Percentiles rank a stretch among this genome's conserved stretches.
Evolutionary conservation across 1,139 yeast genomes (phyloP).

Genomic region (Protomyces lactucae-debilis): DNA sequence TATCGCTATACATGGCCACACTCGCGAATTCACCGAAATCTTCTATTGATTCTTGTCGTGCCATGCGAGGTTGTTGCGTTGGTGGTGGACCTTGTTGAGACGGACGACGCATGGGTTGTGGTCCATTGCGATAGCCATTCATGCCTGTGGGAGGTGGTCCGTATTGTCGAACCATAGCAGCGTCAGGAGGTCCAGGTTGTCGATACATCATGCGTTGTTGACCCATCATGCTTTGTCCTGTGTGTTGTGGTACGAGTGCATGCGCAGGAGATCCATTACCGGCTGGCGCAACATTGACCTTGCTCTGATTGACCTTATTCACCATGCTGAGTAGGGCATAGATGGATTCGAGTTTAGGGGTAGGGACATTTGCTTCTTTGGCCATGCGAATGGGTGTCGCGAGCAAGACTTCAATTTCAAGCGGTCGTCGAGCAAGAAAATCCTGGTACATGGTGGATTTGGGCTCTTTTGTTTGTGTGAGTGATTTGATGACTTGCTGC

Average conservation of each 20-base stretch:
- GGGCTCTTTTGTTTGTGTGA: conserved; percentile 37
- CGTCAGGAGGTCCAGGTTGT: not conserved
- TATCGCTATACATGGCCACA: conserved; percentile 31
- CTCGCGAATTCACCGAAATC: conserved; percentile 33
- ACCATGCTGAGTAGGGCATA: conserved; percentile 50
- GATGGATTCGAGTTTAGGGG: conserved; percentile 57
- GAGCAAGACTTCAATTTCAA: conserved; percentile 65
- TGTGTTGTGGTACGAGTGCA: conserved; percentile 16
- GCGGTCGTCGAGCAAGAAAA: conserved; percentile 61
- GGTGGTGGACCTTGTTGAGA: conserved; percentile 5
- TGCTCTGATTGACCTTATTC: conserved; percentile 29
- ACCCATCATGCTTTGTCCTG: conserved; percentile 15
- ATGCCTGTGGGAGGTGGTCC: conserved; percentile 18
- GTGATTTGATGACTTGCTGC: conserved; percentile 26
- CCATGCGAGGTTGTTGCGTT: conserved; percentile 1
- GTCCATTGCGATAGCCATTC: conserved; percentile 18
- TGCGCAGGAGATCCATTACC: not conserved
- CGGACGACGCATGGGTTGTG: not conserved
- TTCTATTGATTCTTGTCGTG: conserved; percentile 30
- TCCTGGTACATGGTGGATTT: conserved; percentile 63
- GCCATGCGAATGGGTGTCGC: conserved; percentile 69
- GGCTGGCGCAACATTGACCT: conserved; percentile 2
- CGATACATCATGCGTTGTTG: conserved; percentile 4
- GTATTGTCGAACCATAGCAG: conserved; percentile 12
- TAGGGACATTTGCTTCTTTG: conserved; percentile 48